Conservation (phyloP, 306 rosid species). For the Sicyos baderoa region DNA sequence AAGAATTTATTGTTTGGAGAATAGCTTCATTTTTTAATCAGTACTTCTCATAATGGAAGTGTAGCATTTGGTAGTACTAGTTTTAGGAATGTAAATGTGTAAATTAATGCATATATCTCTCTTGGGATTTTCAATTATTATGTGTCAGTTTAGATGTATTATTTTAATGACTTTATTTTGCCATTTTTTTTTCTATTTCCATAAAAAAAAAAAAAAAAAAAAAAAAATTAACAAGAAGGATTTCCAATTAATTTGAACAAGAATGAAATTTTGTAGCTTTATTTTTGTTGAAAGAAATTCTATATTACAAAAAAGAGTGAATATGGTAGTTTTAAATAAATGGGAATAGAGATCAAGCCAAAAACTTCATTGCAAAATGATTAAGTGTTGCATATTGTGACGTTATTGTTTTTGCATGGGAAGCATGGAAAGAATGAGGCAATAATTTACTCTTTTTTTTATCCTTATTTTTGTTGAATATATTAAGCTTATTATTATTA, state of each 20-base stretch:
- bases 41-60: background rate
- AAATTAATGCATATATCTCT: conserved; percentile 17
- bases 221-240: background rate
- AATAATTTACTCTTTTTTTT: background rate
- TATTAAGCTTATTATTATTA: no score
- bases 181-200: background rate
- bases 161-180: background rate
- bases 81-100: conserved; percentile 15
- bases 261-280: background rate
- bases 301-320: no score
- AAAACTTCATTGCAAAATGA: conserved; percentile 6
- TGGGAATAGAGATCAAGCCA: no score
- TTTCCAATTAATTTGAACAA: background rate
- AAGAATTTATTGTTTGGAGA: background rate
- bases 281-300: background rate
- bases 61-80: conserved; percentile 3
- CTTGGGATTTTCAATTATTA: conserved; percentile 12
- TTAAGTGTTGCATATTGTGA: background rate
- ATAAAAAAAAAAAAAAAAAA: no score
- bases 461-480: no score
- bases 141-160: background rate
- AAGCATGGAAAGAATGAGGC: background rate
- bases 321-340: no score
- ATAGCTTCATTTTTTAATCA: background rate
- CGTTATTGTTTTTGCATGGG: conserved; percentile 8